phyloP scores from a whole-genome alignment of 306 rosid species.

The Mimosa pudica region DNA sequence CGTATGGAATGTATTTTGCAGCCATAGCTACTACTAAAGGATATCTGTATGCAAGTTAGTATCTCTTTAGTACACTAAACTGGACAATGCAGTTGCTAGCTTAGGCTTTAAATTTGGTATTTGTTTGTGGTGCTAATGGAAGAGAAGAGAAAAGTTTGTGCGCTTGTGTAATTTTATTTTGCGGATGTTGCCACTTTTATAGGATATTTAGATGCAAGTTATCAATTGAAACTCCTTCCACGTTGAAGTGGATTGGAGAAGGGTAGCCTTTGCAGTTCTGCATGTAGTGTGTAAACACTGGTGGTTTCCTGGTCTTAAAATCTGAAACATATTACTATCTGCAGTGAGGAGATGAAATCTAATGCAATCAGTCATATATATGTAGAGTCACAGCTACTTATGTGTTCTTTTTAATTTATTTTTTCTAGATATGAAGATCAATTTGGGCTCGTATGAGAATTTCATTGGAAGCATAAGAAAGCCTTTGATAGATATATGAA shows the following conservation, averaged over 20 bases:
- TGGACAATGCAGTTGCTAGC: conserved; percentile 25
- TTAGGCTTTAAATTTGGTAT: conserved; percentile 7
- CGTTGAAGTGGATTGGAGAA: not conserved
- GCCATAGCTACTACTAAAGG: not conserved
- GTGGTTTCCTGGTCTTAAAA: conserved; percentile 7
- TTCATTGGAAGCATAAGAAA: not conserved
- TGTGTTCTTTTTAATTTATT: not conserved
- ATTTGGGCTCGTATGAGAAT: not conserved
- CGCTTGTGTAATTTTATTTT: not conserved
- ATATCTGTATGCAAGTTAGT: not conserved
- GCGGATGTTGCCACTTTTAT: not conserved
- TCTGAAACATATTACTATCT: not conserved
- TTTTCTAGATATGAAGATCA: not conserved
- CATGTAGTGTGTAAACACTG: not conserved
- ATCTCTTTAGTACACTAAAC: not conserved
- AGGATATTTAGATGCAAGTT: too few species aligned
- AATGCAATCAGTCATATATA: not conserved
- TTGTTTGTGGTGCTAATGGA: conserved; percentile 22
- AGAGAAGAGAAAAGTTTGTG: not conserved
- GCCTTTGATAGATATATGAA: not conserved
- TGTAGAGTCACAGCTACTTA: not conserved
- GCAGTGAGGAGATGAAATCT: conserved; percentile 2
- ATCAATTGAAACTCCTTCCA: not conserved
- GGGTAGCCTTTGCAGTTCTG: conserved; percentile 5
- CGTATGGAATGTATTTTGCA: not conserved